These are phyloP conservation scores for Orobanche coerulescens DNA, from an alignment of 257 asterid species.

Conservation along the genomic window DNA sequence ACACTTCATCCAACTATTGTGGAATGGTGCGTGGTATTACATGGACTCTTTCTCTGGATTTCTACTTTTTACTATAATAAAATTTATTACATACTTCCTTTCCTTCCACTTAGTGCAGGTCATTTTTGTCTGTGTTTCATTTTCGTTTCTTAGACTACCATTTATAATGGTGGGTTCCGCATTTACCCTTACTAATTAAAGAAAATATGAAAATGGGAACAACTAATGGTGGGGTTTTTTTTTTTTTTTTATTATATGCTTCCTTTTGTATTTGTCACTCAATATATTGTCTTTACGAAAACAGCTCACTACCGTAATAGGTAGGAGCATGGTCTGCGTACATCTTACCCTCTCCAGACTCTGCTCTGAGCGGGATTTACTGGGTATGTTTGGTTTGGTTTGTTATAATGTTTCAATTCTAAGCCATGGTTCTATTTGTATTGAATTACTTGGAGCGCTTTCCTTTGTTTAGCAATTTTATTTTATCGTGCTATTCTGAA, in stretches of 20 bases:
- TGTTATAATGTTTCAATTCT: background rate
- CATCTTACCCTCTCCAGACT: too few relatives aligned
- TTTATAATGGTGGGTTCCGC: background rate
- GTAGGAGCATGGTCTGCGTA: too few relatives aligned
- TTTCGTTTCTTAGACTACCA: background rate
- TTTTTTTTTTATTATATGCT: too few relatives aligned
- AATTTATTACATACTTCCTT: conserved; percentile 3
- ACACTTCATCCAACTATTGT: conserved; percentile 60
- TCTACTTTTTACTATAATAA: background rate
- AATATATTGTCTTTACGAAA: too few relatives aligned
- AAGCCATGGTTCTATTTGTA: background rate
- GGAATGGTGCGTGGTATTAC: conserved; percentile 51
- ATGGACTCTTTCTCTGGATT: conserved; percentile 4
- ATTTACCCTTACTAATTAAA: background rate
- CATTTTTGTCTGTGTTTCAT: background rate
- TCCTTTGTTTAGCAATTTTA: background rate
- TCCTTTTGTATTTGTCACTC: too few relatives aligned
- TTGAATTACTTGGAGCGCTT: background rate
- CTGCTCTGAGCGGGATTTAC: too few relatives aligned
- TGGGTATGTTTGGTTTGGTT: too few relatives aligned
- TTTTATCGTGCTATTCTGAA: background rate
- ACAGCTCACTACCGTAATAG: too few relatives aligned
- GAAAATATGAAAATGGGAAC: background rate
- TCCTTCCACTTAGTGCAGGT: background rate
- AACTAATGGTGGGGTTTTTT: too few relatives aligned